phyloP scores from a whole-genome alignment of 78 protist species.

The Cavenderia fasciculata region DNA sequence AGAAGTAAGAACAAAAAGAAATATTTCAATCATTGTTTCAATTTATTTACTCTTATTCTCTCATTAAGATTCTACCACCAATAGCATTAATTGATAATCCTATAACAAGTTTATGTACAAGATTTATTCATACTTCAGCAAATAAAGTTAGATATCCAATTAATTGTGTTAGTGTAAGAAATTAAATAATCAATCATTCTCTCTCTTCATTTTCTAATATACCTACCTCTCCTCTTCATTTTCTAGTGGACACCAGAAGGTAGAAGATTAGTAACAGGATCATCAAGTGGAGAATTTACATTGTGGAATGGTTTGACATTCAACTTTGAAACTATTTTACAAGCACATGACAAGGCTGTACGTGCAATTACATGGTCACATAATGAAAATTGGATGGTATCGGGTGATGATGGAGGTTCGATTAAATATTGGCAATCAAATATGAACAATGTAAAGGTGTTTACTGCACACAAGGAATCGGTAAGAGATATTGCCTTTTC shows the following conservation, averaged over 20 bases:
- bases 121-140: slow-evolving; percentile 83
- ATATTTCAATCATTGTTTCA: not conserved
- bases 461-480: slow-evolving; percentile 85
- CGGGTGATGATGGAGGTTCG: slow-evolving; percentile 88
- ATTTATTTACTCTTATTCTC: not conserved
- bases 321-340: slow-evolving; percentile 93
- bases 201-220: not conserved
- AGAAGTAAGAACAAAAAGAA: too few species aligned
- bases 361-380: slow-evolving; percentile 94
- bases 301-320: slow-evolving; percentile 95
- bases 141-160: slow-evolving; percentile 87
- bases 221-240: not conserved
- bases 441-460: slow-evolving; percentile 92
- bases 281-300: slow-evolving; percentile 92
- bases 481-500: slow-evolving; percentile 64
- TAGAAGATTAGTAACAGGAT: slow-evolving; percentile 89
- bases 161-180: slow-evolving; percentile 73
- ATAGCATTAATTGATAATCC: slow-evolving; percentile 65
- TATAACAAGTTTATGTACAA: slow-evolving; percentile 69
- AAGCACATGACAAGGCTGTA: slow-evolving; percentile 93
- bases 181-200: not conserved
- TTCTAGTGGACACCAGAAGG: slow-evolving; percentile 91
- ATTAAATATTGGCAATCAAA: slow-evolving; percentile 96
- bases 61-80: slow-evolving; percentile 81
- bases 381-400: slow-evolving; percentile 90